Percentiles rank a stretch among this genome's conserved stretches.
Conservation (phyloP, 23 red algal genomes). For the Gracilaria vermiculophylla region DNA sequence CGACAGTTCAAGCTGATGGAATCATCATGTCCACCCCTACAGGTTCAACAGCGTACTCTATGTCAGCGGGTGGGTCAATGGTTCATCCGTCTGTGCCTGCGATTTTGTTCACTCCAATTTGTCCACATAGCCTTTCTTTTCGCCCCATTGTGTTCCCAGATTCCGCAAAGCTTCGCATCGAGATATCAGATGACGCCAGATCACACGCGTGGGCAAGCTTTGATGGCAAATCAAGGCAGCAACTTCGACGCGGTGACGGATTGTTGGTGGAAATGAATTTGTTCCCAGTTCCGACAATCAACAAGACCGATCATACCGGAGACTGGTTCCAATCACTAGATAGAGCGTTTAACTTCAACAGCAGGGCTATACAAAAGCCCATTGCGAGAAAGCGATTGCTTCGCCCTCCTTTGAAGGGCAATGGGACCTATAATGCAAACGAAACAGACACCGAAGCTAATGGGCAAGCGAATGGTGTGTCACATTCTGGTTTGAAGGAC, state of each 20-base stretch:
- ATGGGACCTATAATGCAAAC: not conserved
- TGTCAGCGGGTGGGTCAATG: slow-evolving; percentile 96
- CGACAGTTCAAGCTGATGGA: slow-evolving; percentile 96
- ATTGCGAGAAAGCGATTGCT: slow-evolving; percentile 10
- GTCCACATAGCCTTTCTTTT: slow-evolving; percentile 88
- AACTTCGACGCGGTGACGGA: slow-evolving; percentile 87
- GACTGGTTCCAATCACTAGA: slow-evolving; percentile 97
- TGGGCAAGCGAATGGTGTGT: not conserved
- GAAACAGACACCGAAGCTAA: not conserved
- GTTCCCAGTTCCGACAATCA: slow-evolving; percentile 93
- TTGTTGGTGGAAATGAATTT: slow-evolving; percentile 86
- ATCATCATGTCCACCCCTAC: slow-evolving; percentile 99
- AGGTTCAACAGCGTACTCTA: slow-evolving; percentile 95
- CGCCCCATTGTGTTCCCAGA: slow-evolving; percentile 98
- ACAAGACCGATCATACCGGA: slow-evolving; percentile 91
- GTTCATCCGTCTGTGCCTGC: slow-evolving; percentile 99
- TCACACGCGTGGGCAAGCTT: slow-evolving; percentile 96
- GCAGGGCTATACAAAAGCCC: slow-evolving; percentile 80
- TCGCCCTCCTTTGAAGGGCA: slow-evolving; percentile 11
- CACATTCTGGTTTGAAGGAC: not conserved
- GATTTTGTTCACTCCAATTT: slow-evolving; percentile 96
- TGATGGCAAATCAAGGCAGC: slow-evolving; percentile 91
- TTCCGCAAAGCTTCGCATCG: slow-evolving; percentile 81
- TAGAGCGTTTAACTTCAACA: slow-evolving; percentile 94
- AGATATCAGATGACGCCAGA: slow-evolving; percentile 78